Conservation (phyloP, 2,329 filamentous ascomycete genomes). For the Phyllosticta capitalensis region DNA sequence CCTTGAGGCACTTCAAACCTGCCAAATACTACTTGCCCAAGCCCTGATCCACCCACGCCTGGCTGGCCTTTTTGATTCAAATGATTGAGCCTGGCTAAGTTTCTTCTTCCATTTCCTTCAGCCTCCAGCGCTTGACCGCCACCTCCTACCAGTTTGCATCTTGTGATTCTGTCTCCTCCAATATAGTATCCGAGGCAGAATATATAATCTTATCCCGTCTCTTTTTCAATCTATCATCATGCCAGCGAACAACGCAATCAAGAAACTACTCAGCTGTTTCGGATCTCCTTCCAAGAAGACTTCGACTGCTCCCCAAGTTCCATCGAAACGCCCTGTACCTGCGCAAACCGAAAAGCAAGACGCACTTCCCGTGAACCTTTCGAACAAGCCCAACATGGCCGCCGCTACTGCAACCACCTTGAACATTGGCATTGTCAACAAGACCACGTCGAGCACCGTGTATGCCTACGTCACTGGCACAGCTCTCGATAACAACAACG, state of each 20-base stretch:
- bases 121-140: background rate
- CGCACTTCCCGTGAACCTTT: background rate
- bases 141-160: background rate
- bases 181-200: background rate
- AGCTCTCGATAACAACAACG: constrained; percentile 50
- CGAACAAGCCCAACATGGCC: background rate
- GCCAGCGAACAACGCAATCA: background rate
- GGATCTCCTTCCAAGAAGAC: background rate
- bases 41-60: background rate
- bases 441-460: constrained; percentile 49
- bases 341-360: background rate
- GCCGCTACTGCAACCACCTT: constrained; percentile 32
- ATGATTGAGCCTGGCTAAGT: background rate
- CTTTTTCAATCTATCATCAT: background rate
- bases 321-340: background rate
- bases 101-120: background rate
- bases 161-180: background rate
- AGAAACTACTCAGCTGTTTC: background rate
- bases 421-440: constrained; percentile 55
- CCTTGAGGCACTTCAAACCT: background rate
- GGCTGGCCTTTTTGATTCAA: background rate
- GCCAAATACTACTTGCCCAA: background rate
- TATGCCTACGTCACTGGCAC: constrained; percentile 65
- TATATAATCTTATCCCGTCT: background rate
- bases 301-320: background rate